Base-by-base conservation (phyloP, 352 stramenopile genomes). In the Pythium aquatile region DNA sequence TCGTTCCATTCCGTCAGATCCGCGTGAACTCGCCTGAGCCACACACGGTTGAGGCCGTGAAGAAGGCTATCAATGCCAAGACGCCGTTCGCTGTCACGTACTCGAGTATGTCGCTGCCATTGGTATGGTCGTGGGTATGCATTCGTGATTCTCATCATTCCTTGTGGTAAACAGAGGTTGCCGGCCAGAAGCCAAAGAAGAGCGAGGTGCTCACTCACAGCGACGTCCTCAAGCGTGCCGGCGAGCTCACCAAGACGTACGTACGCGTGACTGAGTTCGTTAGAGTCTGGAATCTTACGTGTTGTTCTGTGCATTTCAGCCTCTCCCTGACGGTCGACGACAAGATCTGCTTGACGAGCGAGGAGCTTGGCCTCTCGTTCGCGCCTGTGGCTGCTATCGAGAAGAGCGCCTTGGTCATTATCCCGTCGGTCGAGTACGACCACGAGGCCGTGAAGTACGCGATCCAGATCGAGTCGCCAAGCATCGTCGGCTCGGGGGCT, bases 311-410 rank as follows among this genome's bases (percentile, higher is more conserved):
- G 5, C 14, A n/a, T 54, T 24, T 20, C 62, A 92, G 83, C 28
- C 62, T 96, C 47, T 77, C 85, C 54, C 61, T 96, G 68, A 86
- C 74, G 29, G 73, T 83, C 16, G 77, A 76, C 39, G 87, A 96
- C 83, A 96, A 94, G 77, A 84, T 96, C 58, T 71, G 87, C 35
- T 65, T 94, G 44, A 93, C 85, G 2, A 84, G 83, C 28, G 77
- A 94, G 62, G 69, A 91, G 57, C 63, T 67, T 49, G 66, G 78
- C 54, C 70, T 93, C 24, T 90, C 85, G 33, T 80, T 90, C 63
- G 86, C 81, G 14, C 85, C 85, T 8, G 64, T 96, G 17, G 87
- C 87, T 28, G 84, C 87, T 30, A 88, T 93, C 33, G 62, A 80
- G 48, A 77, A 82, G 70, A 93, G 72, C 71, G 79, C 84, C 57